Evolutionary conservation across 169 alveolate genomes (phyloP).

Genomic region (Plasmodium chabaudi): DNA sequence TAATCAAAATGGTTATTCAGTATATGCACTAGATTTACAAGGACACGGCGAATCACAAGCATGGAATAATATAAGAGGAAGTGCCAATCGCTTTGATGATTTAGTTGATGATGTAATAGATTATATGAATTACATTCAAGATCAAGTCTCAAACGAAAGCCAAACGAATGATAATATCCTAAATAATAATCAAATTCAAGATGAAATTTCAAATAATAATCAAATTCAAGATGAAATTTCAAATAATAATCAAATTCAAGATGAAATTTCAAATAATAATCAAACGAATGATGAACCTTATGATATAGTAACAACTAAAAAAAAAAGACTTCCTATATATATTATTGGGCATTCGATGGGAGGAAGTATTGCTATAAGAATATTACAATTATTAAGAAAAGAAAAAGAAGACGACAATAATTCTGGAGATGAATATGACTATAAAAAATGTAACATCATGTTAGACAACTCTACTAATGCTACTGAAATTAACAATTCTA

Average conservation of each 20-base stretch:
- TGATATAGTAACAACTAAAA: too few relatives aligned
- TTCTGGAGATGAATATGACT: too few relatives aligned
- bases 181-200: too few relatives aligned
- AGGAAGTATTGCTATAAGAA: slow-evolving; percentile 18
- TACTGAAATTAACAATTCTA: too few relatives aligned
- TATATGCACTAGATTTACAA: slow-evolving; percentile 80
- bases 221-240: too few relatives aligned
- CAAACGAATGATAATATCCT: too few relatives aligned
- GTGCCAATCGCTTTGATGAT: slow-evolving; percentile 70
- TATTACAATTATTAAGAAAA: slow-evolving; percentile 15
- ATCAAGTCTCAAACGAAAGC: not conserved
- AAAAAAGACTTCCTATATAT: slow-evolving; percentile 4
- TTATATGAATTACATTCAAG: slow-evolving; percentile 69
- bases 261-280: too few relatives aligned
- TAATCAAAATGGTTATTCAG: slow-evolving; percentile 76
- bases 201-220: too few relatives aligned
- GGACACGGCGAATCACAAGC: slow-evolving; percentile 82
- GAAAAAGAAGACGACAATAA: not conserved
- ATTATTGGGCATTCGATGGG: slow-evolving; percentile 20
- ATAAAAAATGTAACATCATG: too few relatives aligned
- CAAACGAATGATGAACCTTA: too few relatives aligned
- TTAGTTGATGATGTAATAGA: slow-evolving; percentile 80
- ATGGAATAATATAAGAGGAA: slow-evolving; percentile 44
- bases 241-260: too few relatives aligned
- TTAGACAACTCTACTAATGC: too few relatives aligned